A percentile compares a stretch with the other conserved stretches of the same genome.
Evolutionary conservation across 306 rosid species (phyloP).

Genomic region (Pyrus betulifolia): DNA sequence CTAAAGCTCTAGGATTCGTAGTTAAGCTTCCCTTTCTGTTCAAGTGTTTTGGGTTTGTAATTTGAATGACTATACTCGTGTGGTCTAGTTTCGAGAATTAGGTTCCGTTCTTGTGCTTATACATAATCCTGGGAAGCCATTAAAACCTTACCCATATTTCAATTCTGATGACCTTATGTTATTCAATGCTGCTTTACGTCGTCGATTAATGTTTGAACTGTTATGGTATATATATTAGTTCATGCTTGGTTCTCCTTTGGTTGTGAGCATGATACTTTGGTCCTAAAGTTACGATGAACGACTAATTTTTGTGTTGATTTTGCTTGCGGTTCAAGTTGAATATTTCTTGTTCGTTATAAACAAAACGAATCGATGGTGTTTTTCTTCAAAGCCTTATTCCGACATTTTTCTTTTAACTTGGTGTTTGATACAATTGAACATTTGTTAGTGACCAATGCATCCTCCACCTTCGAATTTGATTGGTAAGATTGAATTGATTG

Average conservation of each 20-base stretch:
- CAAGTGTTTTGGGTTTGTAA: slow-evolving; percentile 21
- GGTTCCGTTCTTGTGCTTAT: slow-evolving; percentile 17
- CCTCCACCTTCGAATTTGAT: too few species aligned
- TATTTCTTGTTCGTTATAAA: too few species aligned
- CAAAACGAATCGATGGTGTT: too few species aligned
- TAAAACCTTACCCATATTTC: neutral
- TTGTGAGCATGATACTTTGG: neutral
- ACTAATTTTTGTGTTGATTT: neutral
- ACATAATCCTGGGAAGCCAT: slow-evolving; percentile 1
- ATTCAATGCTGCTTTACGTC: slow-evolving; percentile 1
- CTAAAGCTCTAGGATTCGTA: neutral
- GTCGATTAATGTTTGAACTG: neutral
- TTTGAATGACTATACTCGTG: slow-evolving; percentile 7
- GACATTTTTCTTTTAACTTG: too few species aligned
- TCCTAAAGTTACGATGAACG: neutral
- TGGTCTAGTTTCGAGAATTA: slow-evolving; percentile 21
- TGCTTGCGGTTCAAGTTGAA: neutral
- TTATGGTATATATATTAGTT: neutral
- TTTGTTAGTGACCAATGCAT: too few species aligned
- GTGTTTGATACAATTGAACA: too few species aligned
- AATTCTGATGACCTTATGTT: slow-evolving; percentile 7
- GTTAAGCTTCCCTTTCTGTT: neutral
- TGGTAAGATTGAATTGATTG: too few species aligned
- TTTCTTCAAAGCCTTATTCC: too few species aligned
- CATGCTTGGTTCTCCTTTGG: neutral